Evolutionary conservation across 2,329 filamentous ascomycete genomes (phyloP).

Genomic region (Coniochaeta hoffmannii): DNA sequence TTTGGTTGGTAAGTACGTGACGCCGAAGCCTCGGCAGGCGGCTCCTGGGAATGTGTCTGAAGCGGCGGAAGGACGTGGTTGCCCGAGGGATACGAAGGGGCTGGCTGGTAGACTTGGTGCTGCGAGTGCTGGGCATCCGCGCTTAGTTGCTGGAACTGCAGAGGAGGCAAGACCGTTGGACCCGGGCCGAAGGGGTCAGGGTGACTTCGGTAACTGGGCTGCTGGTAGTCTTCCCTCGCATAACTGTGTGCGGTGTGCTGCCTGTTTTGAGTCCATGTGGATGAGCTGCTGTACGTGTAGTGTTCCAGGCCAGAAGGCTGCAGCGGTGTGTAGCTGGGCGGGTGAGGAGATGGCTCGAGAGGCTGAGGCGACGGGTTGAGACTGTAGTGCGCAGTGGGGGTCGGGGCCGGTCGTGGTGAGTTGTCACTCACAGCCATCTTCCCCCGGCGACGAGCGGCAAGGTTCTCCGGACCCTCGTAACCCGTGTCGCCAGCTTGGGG

Average conservation of each 20-base stretch:
- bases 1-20: neutral
- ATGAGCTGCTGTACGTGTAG: neutral
- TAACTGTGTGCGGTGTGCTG: neutral
- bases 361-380: neutral
- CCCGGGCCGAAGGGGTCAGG: neutral
- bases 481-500: constrained; percentile 24
- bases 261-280: neutral
- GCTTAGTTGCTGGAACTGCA: neutral
- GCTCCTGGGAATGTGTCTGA: neutral
- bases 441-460: constrained; percentile 21
- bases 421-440: constrained; percentile 3
- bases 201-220: neutral
- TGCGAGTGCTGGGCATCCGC: neutral
- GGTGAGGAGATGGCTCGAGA: neutral
- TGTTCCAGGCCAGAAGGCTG: neutral
- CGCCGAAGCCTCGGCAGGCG: neutral
- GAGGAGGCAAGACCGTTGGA: neutral
- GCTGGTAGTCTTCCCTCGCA: neutral
- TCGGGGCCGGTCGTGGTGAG: neutral
- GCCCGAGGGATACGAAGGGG: neutral
- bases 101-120: neutral
- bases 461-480: constrained; percentile 28
- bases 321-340: neutral
- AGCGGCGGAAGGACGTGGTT: neutral
- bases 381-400: neutral